Percentiles rank a stretch among this genome's conserved stretches.
phyloP scores from a whole-genome alignment of 345 rosid genomes.

The Citrus unshiu region DNA sequence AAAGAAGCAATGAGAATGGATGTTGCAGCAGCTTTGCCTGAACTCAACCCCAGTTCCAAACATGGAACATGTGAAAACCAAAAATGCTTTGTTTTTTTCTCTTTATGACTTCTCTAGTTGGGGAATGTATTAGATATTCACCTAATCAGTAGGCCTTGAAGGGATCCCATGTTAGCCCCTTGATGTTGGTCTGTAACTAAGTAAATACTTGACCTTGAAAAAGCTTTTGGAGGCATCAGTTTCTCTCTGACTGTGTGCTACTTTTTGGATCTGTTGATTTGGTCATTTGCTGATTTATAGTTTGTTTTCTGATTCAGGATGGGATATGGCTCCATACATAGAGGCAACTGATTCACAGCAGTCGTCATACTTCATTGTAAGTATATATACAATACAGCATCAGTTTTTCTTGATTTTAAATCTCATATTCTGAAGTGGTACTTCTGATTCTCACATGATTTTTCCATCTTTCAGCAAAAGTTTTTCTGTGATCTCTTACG shows the following conservation, averaged over 20 bases:
- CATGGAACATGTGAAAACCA: no score
- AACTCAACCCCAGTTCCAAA: no score
- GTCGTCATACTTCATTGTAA: slow-evolving; percentile 55
- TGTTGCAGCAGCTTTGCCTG: no score
- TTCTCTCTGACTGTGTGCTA: no score
- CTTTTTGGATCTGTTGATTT: background rate
- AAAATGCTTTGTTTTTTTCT: background rate
- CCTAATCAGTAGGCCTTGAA: no score
- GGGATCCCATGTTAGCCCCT: no score
- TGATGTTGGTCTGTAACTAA: no score
- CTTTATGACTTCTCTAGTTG: background rate
- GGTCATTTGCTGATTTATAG: slow-evolving; percentile 4
- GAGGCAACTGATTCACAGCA: slow-evolving; percentile 64
- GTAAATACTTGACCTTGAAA: no score
- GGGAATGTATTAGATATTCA: no score
- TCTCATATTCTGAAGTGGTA: background rate
- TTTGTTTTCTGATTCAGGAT: slow-evolving; percentile 48
- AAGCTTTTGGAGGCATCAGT: background rate
- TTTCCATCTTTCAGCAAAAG: slow-evolving; percentile 44
- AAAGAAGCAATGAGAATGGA: background rate
- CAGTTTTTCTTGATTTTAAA: background rate
- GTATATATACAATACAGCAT: slow-evolving; percentile 9
- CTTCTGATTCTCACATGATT: slow-evolving; percentile 1
- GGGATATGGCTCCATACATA: slow-evolving; percentile 67
- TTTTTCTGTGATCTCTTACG: slow-evolving; percentile 70